Percentiles rank a stretch among this genome's conserved stretches.
phyloP scores from a whole-genome alignment of 176 grass and related monocot species.

The Ampelocalamus luodianensis region DNA sequence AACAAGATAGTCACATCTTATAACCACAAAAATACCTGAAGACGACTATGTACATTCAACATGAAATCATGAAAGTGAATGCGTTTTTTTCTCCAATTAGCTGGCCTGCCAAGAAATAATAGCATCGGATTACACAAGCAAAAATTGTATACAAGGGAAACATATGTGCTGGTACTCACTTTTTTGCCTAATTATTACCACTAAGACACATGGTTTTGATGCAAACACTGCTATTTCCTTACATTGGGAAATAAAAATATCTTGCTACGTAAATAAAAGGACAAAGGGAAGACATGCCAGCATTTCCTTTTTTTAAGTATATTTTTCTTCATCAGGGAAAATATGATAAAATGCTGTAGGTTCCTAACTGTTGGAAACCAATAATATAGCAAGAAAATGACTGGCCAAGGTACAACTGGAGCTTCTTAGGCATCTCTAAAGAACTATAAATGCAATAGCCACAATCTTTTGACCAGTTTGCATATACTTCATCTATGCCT shows the following conservation, averaged over 20 bases:
- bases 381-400: neutral
- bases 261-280: neutral
- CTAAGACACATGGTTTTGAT: neutral
- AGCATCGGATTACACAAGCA: neutral
- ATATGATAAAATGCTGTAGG: neutral
- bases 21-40: conserved; percentile 64
- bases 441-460: neutral
- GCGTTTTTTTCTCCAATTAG: conserved; percentile 94
- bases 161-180: neutral
- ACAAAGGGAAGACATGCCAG: neutral
- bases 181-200: conserved; percentile 11
- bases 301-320: neutral
- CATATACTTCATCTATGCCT: neutral
- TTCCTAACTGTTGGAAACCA: neutral
- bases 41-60: conserved; percentile 88
- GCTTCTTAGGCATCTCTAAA: neutral
- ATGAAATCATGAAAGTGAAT: conserved; percentile 99
- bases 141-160: neutral
- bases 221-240: neutral
- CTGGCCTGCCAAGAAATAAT: conserved; percentile 61
- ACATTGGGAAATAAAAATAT: neutral
- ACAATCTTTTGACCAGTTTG: neutral
- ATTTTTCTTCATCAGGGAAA: neutral
- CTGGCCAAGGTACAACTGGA: neutral
- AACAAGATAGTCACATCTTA: conserved; percentile 18